These are phyloP conservation scores for Fusarium sp. DNA, from an alignment of 2,329 filamentous ascomycete genomes.

Conservation along the genomic window DNA sequence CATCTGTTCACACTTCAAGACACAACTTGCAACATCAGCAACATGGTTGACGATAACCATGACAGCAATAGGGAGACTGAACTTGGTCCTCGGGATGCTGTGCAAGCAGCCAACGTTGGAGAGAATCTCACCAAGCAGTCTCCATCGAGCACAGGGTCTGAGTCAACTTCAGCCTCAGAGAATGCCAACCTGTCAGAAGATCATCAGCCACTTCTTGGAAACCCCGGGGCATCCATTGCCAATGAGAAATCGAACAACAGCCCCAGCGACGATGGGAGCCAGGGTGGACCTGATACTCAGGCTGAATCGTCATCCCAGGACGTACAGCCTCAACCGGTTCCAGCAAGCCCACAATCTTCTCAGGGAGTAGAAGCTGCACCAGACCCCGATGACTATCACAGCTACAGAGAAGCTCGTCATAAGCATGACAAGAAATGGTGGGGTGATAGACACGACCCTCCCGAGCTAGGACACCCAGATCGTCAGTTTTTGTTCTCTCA, in stretches of 20 bases:
- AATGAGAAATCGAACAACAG: no score
- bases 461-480: slow-evolving; percentile 7
- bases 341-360: neutral
- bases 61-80: neutral
- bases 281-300: no score
- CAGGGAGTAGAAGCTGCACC: neutral
- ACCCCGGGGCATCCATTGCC: neutral
- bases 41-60: neutral
- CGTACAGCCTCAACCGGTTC: neutral
- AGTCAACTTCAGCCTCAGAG: neutral
- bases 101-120: neutral
- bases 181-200: neutral
- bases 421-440: slow-evolving; percentile 11
- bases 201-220: neutral
- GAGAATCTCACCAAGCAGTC: neutral
- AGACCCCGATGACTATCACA: neutral
- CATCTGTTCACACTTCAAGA: neutral
- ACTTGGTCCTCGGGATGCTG: neutral
- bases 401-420: neutral
- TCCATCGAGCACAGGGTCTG: neutral
- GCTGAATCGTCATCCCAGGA: no score
- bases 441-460: slow-evolving; percentile 2
- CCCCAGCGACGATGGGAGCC: neutral
- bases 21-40: no score
- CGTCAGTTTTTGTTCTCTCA: slow-evolving; percentile 17